A percentile compares a stretch with the other conserved stretches of the same genome.
phyloP scores from a whole-genome alignment of 1,139 yeast genomes.

The Pichiaceae sp. region DNA sequence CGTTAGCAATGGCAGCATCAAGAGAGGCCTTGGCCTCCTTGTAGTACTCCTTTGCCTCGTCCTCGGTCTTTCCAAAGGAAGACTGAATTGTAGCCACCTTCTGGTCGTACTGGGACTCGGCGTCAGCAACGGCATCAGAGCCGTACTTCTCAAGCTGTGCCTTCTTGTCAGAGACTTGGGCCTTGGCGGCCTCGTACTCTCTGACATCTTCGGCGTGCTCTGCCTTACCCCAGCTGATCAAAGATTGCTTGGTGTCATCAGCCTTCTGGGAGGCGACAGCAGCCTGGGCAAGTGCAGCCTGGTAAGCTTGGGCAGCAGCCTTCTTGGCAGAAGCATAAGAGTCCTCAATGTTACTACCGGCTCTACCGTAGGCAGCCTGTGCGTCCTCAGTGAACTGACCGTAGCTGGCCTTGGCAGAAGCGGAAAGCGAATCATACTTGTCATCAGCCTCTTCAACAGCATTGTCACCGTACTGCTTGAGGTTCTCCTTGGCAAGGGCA shows the following conservation, averaged over 20 bases:
- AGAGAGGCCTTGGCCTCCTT: conserved; percentile 12
- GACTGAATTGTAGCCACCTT: conserved; percentile 4
- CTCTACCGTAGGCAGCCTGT: not conserved
- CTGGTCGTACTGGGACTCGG: conserved; percentile 3
- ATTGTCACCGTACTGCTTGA: conserved; percentile 34
- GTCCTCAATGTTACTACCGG: not conserved
- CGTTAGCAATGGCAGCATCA: conserved; percentile 10
- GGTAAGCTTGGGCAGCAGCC: conserved; percentile 1
- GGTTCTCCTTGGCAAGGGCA: conserved; percentile 57
- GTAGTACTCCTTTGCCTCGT: conserved; percentile 5
- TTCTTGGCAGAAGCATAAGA: not conserved
- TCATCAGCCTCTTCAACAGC: conserved; percentile 9
- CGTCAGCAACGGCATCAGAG: conserved; percentile 4
- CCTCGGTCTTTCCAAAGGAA: conserved; percentile 6
- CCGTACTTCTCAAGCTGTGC: conserved; percentile 5
- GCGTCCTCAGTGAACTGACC: conserved; percentile 2
- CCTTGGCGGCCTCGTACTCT: conserved; percentile 49
- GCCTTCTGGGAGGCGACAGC: conserved; percentile 17
- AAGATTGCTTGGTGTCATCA: conserved; percentile 14
- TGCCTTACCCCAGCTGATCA: conserved; percentile 7
- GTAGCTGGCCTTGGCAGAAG: conserved; percentile 3
- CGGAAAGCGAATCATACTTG: conserved; percentile 2
- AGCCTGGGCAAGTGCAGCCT: not conserved
- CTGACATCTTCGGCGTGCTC: conserved; percentile 40
- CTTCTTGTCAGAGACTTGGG: conserved; percentile 34